Evolutionary conservation across 2,329 filamentous ascomycete species (phyloP), one percentile per base, ranked within the genome.

Genomic region (Neonectria magnoliae): DNA sequence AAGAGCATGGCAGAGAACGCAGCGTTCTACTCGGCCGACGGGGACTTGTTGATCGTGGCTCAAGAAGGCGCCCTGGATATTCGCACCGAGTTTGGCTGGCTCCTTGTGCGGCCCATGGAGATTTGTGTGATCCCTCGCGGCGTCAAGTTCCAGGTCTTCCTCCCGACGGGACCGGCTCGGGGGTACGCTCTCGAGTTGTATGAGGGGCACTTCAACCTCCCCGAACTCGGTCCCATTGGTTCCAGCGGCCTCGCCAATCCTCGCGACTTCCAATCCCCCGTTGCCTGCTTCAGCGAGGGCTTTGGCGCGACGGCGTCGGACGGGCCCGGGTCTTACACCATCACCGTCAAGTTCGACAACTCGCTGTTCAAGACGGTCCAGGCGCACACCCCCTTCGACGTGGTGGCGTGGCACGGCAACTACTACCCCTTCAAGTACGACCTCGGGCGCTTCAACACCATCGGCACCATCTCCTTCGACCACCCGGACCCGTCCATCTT

Each of bases 341-440:
- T 93, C 38, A 84, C 85, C 36, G 84, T 84, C 76, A 92, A 92
- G 76, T 90, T 92, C 73, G 88, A 88, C 75, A 89, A 90, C 69
- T 82, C 84, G 51, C 85, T 93, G 55, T 93, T 92, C 79, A 80
- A 81, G 41, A 89, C 89, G 7, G 82, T 76, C 45, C 91, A 94
- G 78, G 77, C 83, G 11, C 92, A 94, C 76, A 90, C 89, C 0
- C 91, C 92, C 0, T 94, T 93, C 72, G 91, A 94, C 71, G 87
- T 94, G 0, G 91, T 93, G 3, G 91, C 89, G 3, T 94, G 91
- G 91, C 91, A 94, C 75, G 92, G 92, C 48, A 91, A 88, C 67
- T 94, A 93, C 79, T 91, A 91, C 65, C 92, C 92, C 0, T 93
- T 89, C 85, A 94, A 94, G 79, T 94, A 94, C 80, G 92, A 94